Conservation (phyloP, 164 flowering plant genomes). For the Akebia trifoliata region DNA sequence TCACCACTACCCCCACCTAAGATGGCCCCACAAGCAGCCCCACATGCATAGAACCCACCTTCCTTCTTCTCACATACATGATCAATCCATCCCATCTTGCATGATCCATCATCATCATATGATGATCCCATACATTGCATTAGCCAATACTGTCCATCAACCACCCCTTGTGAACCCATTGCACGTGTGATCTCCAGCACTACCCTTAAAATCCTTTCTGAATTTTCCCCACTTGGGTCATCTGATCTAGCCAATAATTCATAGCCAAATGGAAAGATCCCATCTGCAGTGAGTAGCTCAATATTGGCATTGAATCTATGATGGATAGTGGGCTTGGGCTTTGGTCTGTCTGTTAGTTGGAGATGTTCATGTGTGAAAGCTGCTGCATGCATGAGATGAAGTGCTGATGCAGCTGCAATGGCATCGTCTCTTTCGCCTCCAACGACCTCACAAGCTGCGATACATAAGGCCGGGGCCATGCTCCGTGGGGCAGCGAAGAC, state of each 20-base stretch:
- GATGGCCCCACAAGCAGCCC: constrained; percentile 70
- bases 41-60: constrained; percentile 49
- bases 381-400: constrained; percentile 54
- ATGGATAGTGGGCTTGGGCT: constrained; percentile 5
- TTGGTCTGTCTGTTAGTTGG: constrained; percentile 22
- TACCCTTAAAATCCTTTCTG: constrained; percentile 41
- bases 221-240: constrained; percentile 13
- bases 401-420: constrained; percentile 50
- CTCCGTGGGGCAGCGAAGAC: constrained; percentile 45
- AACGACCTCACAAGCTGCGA: constrained; percentile 62
- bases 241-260: constrained; percentile 42
- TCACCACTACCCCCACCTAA: constrained; percentile 63
- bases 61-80: constrained; percentile 34
- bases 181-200: constrained; percentile 48
- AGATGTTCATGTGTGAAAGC: constrained; percentile 40
- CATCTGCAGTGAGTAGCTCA: constrained; percentile 52
- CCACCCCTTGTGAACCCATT: constrained; percentile 44
- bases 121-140: not conserved
- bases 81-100: constrained; percentile 9
- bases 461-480: constrained; percentile 50
- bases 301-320: constrained; percentile 34
- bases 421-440: constrained; percentile 53
- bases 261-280: constrained; percentile 41
- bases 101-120: not conserved
- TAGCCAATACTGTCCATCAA: constrained; percentile 34